Percentiles rank a stretch among this genome's conserved stretches.
Evolutionary conservation across 805 yeast genomes (phyloP).

Genomic region (Metschnikowia santaceciliae): DNA sequence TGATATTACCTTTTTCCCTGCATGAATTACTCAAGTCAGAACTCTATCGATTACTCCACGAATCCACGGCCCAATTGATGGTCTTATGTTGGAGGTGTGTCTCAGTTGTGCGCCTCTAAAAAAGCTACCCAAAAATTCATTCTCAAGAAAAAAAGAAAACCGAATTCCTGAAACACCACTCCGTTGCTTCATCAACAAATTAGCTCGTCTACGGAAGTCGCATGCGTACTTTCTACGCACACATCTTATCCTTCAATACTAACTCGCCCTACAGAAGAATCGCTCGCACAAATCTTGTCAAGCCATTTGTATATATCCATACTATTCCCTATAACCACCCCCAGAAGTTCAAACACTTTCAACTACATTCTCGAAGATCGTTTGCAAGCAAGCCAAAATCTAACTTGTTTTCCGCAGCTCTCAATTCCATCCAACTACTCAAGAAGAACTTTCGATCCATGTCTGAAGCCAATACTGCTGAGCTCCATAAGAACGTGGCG

Average conservation of each 20-base stretch:
- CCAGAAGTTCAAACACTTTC: background rate
- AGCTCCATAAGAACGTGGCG: slow-evolving; percentile 44
- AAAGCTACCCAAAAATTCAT: slow-evolving; percentile 3
- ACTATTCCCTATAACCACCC: background rate
- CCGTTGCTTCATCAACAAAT: background rate
- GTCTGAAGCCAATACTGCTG: slow-evolving; percentile 16
- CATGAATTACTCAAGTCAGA: background rate
- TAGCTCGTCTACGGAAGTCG: background rate
- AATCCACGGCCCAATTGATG: background rate
- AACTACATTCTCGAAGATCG: slow-evolving; percentile 1
- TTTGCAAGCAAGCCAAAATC: background rate
- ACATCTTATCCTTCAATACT: background rate
- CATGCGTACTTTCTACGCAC: slow-evolving; percentile 1
- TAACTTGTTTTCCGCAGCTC: slow-evolving; percentile 1
- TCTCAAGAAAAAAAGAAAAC: background rate
- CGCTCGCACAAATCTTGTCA: slow-evolving; percentile 4
- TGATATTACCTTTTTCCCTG: too few species aligned
- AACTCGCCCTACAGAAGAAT: slow-evolving; percentile 2
- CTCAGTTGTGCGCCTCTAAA: background rate
- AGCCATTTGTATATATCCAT: slow-evolving; percentile 5
- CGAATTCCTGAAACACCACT: background rate
- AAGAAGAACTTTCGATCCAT: slow-evolving; percentile 7
- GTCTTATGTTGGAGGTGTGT: background rate
- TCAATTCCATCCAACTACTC: background rate
- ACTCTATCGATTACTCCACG: background rate